These are phyloP conservation scores for Saccharomycopsis fermentans DNA, from an alignment of 805 yeast genomes.

Conservation along the genomic window DNA sequence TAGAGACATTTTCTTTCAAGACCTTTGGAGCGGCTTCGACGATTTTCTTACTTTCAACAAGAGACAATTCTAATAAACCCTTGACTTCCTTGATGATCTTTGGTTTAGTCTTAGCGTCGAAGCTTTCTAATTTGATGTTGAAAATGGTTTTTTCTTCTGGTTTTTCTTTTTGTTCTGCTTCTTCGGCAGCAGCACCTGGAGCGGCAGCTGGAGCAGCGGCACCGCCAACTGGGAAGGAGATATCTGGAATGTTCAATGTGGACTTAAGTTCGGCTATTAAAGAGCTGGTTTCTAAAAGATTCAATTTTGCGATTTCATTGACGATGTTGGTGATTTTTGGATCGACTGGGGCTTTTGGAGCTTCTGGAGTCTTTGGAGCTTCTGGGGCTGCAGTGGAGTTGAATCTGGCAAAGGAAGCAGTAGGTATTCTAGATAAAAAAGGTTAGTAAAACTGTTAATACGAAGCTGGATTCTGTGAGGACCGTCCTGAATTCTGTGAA, in stretches of 20 bases:
- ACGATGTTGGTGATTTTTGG: slow-evolving; percentile 85
- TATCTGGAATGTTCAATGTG: slow-evolving; percentile 87
- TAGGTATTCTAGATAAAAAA: slow-evolving; percentile 1
- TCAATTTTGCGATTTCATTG: slow-evolving; percentile 79
- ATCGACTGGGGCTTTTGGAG: slow-evolving; percentile 48
- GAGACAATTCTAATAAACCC: slow-evolving; percentile 76
- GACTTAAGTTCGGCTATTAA: slow-evolving; percentile 71
- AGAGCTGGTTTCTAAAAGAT: slow-evolving; percentile 87
- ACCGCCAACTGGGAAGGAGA: slow-evolving; percentile 69
- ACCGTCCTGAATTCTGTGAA: no score
- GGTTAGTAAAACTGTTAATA: background rate
- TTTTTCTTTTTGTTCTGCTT: slow-evolving; percentile 63
- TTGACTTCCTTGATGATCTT: slow-evolving; percentile 97
- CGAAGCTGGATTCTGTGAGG: background rate
- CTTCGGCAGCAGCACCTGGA: slow-evolving; percentile 62
- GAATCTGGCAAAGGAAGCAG: slow-evolving; percentile 29
- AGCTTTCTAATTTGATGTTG: slow-evolving; percentile 82
- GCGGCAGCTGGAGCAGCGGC: slow-evolving; percentile 49
- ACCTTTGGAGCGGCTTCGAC: slow-evolving; percentile 97
- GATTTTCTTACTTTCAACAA: slow-evolving; percentile 95
- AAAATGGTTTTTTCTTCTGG: slow-evolving; percentile 90
- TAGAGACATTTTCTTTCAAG: slow-evolving; percentile 88
- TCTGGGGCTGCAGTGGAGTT: slow-evolving; percentile 44
- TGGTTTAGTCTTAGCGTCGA: slow-evolving; percentile 92
- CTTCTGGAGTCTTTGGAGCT: slow-evolving; percentile 18